Evolutionary conservation across 2,329 filamentous ascomycete genomes (phyloP), one percentile per base, ranked within the genome.

Genomic region (Aspergillus unguis): DNA sequence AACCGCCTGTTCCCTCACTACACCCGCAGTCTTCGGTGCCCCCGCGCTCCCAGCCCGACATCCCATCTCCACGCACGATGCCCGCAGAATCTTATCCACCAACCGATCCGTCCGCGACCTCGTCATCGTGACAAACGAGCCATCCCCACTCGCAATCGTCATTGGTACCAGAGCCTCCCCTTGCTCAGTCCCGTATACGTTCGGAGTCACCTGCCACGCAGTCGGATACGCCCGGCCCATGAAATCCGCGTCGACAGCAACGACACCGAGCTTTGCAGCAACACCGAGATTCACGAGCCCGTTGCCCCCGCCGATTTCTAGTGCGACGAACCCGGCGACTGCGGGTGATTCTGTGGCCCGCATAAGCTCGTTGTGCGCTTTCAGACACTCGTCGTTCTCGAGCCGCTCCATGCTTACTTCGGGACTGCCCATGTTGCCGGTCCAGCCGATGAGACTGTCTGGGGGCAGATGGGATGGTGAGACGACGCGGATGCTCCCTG

Each of bases 261-360:
- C 6, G 75, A 77, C 6, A 50, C 80, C 68, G 65, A 84, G 36
- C 4, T 37, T 50, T 6, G 49, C 48, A 1, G 48, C 32, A 4
- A 52, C 48, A 10, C 44, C 48, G 0, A 55, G 27, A 28, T 52
- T 52, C 2, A 52, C 40, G 6, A 78, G 55, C 0, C 84, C 84
- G 57, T 87, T 87, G 4, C 78, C 79, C 5, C 85, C 85, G n/a
- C 85, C 85, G 49, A 87, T 85, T 60, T 87, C 85, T 8, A 86
- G 66, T 1, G 81, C 77, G 55, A 87, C 81, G 10, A 55, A 52
- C 0, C 44, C 53, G 3, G 48, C 45, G 0, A 45, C 29, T 0
- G 31, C 17, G 1, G 33, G 28, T 3, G 27, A 27, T 1, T 26
- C 49, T 1, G 44, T 55, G 2, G 37, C 44, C 2, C 44, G 77